These are phyloP conservation scores for Boletales sp. DNA, from an alignment of 768 basidiomycete species.

Conservation along the genomic window DNA sequence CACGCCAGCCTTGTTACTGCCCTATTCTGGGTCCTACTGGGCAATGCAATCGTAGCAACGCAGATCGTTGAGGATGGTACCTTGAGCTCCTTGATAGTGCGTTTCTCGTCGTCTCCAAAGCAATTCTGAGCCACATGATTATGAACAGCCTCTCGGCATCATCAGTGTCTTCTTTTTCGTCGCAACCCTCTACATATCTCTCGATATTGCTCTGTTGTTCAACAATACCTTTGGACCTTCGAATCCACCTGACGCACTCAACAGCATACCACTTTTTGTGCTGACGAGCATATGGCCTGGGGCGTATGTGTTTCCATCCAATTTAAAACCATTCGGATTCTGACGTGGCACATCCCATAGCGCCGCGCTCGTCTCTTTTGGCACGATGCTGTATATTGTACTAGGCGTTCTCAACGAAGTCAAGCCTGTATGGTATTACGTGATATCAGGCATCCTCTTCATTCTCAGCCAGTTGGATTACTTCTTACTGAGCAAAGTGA, in stretches of 20 bases:
- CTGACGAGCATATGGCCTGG: slow-evolving; percentile 79
- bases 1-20: slow-evolving; percentile 77
- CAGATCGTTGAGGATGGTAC: slow-evolving; percentile 94
- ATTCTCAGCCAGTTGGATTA: slow-evolving; percentile 77
- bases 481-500: slow-evolving; percentile 73
- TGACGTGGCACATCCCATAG: slow-evolving; percentile 30
- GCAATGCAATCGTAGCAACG: slow-evolving; percentile 75
- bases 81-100: slow-evolving; percentile 59
- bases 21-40: slow-evolving; percentile 77
- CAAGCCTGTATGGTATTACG: slow-evolving; percentile 77
- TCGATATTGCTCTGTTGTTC: slow-evolving; percentile 74
- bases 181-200: slow-evolving; percentile 75
- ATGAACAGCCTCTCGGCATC: slow-evolving; percentile 56
- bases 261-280: slow-evolving; percentile 75
- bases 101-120: slow-evolving; percentile 21
- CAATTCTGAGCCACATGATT: background rate
- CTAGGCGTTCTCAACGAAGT: slow-evolving; percentile 71
- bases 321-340: background rate
- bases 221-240: slow-evolving; percentile 60
- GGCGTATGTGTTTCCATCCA: slow-evolving; percentile 43
- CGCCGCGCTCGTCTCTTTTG: slow-evolving; percentile 65
- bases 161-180: slow-evolving; percentile 59
- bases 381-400: slow-evolving; percentile 79
- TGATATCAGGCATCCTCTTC: slow-evolving; percentile 72
- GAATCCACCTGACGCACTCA: slow-evolving; percentile 51